phyloP scores from a whole-genome alignment of 1,284 basidiomycete genomes.

The Cystobasidiaceae sp. region DNA sequence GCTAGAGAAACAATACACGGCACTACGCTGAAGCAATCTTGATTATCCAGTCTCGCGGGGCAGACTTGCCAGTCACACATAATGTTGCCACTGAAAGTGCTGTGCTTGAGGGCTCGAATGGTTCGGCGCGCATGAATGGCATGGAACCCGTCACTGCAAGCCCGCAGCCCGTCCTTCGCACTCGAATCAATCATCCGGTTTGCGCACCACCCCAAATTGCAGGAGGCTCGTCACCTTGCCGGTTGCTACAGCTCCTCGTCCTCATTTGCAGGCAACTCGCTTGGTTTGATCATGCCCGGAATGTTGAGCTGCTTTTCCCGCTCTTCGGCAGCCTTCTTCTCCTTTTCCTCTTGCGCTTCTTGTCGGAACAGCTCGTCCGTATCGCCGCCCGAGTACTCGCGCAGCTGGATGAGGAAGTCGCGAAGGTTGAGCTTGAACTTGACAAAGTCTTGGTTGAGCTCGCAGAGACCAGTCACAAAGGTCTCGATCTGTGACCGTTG shows the following conservation, averaged over 20 bases:
- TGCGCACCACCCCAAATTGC: no score
- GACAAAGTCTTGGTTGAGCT: slow-evolving; percentile 81
- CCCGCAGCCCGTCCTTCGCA: no score
- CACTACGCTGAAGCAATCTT: no score
- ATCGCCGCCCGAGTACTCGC: slow-evolving; percentile 70
- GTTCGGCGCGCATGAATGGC: no score
- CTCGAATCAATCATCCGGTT: no score
- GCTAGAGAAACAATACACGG: no score
- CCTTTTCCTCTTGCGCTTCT: slow-evolving; percentile 84
- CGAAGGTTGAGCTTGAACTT: slow-evolving; percentile 93
- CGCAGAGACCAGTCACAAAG: slow-evolving; percentile 76
- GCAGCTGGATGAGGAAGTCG: slow-evolving; percentile 68
- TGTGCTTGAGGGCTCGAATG: no score
- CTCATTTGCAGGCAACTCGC: slow-evolving; percentile 78
- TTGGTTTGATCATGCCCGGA: slow-evolving; percentile 97
- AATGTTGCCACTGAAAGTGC: no score
- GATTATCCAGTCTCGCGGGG: no score
- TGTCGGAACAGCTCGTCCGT: slow-evolving; percentile 84
- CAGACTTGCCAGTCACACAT: no score
- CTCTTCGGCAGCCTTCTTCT: slow-evolving; percentile 66
- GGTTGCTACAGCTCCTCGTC: slow-evolving; percentile 55
- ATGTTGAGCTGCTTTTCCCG: slow-evolving; percentile 84
- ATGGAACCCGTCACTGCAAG: no score
- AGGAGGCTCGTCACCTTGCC: no score
- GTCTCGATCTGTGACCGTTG: slow-evolving; percentile 72